These are phyloP conservation scores for Diutina sp. DNA, from an alignment of 1,139 yeast species.

Conservation along the genomic window DNA sequence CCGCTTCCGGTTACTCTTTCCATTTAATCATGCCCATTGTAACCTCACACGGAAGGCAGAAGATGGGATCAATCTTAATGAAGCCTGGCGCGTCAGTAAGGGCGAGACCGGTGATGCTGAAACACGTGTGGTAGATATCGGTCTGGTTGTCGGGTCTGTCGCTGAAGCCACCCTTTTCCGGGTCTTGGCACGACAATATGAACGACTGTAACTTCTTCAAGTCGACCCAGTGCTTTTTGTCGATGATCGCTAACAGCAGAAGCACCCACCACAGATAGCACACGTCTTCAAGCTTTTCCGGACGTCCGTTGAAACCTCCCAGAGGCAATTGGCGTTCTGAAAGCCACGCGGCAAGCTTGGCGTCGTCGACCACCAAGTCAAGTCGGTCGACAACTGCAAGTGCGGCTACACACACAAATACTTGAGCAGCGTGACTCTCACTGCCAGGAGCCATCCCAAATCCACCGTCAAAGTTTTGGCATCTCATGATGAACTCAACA, in stretches of 20 bases:
- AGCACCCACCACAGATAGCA: slow-evolving; percentile 89
- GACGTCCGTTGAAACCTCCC: slow-evolving; percentile 87
- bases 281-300: slow-evolving; percentile 75
- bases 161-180: slow-evolving; percentile 72
- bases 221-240: slow-evolving; percentile 64
- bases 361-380: slow-evolving; percentile 29
- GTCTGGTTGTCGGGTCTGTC: slow-evolving; percentile 86
- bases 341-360: slow-evolving; percentile 63
- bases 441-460: slow-evolving; percentile 92
- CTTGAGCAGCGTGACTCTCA: slow-evolving; percentile 91
- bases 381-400: slow-evolving; percentile 58
- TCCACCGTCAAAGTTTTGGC: slow-evolving; percentile 92
- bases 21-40: background rate
- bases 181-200: slow-evolving; percentile 69
- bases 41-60: slow-evolving; percentile 59
- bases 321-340: slow-evolving; percentile 77
- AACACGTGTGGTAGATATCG: slow-evolving; percentile 86
- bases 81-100: slow-evolving; percentile 12
- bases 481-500: slow-evolving; percentile 46
- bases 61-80: slow-evolving; percentile 69
- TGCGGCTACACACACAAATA: slow-evolving; percentile 75
- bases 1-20: background rate
- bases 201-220: slow-evolving; percentile 44
- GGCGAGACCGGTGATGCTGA: slow-evolving; percentile 81
- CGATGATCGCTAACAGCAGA: slow-evolving; percentile 55